Evolutionary conservation across 768 basidiomycete species (phyloP).

Genomic region (Inosperma sp.): DNA sequence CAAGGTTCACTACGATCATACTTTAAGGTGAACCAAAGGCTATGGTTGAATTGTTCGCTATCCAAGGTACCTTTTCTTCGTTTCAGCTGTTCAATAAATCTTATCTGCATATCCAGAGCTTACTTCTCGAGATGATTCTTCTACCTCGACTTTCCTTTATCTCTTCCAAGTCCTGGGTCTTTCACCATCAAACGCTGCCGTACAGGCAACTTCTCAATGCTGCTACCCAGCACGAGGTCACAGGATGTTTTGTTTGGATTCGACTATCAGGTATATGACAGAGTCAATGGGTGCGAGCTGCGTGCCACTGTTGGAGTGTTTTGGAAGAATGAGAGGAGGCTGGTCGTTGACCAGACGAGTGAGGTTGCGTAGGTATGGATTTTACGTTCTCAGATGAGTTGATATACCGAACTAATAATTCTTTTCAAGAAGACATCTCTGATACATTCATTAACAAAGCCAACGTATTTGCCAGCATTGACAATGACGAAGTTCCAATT

Average conservation of each 20-base stretch:
- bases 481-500: constrained; percentile 25
- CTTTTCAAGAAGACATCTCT: constrained; percentile 59
- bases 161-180: constrained; percentile 81
- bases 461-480: constrained; percentile 50
- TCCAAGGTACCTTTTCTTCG: constrained; percentile 52
- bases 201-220: constrained; percentile 58
- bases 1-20: too few species aligned
- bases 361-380: constrained; percentile 58
- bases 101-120: constrained; percentile 47
- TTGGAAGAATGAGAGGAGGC: constrained; percentile 69
- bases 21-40: too few species aligned
- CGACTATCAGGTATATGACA: constrained; percentile 59
- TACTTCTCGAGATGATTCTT: constrained; percentile 73
- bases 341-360: constrained; percentile 58
- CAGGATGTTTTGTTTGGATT: constrained; percentile 77
- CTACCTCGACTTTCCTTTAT: constrained; percentile 72
- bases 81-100: constrained; percentile 4
- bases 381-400: constrained; percentile 11
- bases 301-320: constrained; percentile 65
- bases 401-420: constrained; percentile 5
- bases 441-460: constrained; percentile 54
- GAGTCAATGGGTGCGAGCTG: constrained; percentile 64
- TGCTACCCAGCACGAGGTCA: constrained; percentile 69
- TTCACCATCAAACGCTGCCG: constrained; percentile 79
- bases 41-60: constrained; percentile 74